These are phyloP conservation scores for Catharanthus roseus DNA, from an alignment of 257 asterid species.

Conservation along the genomic window DNA sequence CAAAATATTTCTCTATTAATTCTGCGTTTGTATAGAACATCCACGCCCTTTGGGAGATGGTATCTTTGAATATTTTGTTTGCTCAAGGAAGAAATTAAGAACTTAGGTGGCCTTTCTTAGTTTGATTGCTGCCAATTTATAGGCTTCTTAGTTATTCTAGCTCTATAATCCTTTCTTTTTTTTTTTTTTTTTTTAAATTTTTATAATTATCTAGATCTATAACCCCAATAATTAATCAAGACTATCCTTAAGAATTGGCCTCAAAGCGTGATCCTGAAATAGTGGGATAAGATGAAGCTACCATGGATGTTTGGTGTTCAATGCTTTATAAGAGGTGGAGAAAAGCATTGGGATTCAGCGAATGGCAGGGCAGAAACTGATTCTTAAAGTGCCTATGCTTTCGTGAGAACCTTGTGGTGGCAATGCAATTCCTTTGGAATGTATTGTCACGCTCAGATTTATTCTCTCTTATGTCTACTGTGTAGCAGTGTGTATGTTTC, in stretches of 20 bases:
- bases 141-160: not conserved
- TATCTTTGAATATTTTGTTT: no score
- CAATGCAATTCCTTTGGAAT: conserved; percentile 3
- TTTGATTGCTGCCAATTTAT: not conserved
- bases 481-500: not conserved
- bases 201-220: not conserved
- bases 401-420: not conserved
- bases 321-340: conserved; percentile 10
- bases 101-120: not conserved
- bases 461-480: not conserved
- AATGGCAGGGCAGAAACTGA: conserved; percentile 12
- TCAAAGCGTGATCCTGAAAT: no score
- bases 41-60: not conserved
- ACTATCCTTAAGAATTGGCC: no score
- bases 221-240: no score
- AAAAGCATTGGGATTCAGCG: conserved; percentile 7
- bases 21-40: not conserved
- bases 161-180: not conserved
- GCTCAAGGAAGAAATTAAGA: not conserved
- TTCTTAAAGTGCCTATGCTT: conserved; percentile 11
- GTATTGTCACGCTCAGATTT: not conserved
- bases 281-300: not conserved
- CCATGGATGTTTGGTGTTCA: not conserved
- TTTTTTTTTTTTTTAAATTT: no score
- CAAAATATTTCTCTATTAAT: not conserved